Evolutionary conservation across 345 rosid species (phyloP).

Genomic region (Citrus reticulata): DNA sequence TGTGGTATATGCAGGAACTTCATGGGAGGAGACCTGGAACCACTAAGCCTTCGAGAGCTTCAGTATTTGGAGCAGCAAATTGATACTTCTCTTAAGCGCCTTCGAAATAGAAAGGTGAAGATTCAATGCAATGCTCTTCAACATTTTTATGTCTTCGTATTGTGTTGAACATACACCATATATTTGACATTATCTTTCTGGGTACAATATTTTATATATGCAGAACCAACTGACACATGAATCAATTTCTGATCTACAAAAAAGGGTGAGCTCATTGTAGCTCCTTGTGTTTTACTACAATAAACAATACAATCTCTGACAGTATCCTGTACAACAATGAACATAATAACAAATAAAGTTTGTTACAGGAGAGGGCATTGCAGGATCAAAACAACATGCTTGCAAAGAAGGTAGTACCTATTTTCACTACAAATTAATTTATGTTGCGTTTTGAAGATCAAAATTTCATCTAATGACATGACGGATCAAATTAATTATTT

Average conservation of each 20-base stretch:
- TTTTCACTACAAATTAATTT: background rate
- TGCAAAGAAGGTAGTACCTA: constrained; percentile 47
- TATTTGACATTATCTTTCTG: background rate
- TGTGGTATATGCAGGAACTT: constrained; percentile 39
- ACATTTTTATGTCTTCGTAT: background rate
- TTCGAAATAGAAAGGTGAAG: constrained; percentile 66
- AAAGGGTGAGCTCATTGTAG: constrained; percentile 40
- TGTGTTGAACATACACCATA: background rate
- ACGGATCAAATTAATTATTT: background rate
- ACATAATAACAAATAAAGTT: constrained; percentile 5
- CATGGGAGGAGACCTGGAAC: constrained; percentile 64
- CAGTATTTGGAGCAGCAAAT: constrained; percentile 82
- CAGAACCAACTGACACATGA: constrained; percentile 74
- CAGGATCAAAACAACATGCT: constrained; percentile 53
- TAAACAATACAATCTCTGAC: background rate
- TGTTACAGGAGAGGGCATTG: constrained; percentile 50
- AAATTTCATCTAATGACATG: background rate
- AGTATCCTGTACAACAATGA: background rate
- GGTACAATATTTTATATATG: constrained; percentile 5
- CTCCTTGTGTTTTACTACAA: background rate
- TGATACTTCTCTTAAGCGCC: constrained; percentile 68
- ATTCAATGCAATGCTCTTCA: no score
- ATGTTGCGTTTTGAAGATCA: background rate
- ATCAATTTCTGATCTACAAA: constrained; percentile 57
- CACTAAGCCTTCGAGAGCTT: constrained; percentile 60